phyloP scores from a whole-genome alignment of 805 yeast genomes.

The Candida tibetensis region DNA sequence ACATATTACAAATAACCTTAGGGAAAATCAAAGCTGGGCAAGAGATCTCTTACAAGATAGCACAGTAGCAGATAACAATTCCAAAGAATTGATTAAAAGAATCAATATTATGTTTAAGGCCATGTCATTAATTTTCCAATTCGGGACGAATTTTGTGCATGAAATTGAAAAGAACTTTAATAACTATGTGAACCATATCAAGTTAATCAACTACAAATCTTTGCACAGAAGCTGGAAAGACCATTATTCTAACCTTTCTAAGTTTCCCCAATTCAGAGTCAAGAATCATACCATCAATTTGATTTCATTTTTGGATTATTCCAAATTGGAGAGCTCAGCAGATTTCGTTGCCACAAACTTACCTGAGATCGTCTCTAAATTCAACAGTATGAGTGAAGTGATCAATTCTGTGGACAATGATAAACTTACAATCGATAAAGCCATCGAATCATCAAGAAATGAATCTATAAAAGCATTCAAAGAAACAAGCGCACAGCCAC shows the following conservation, averaged over 20 bases:
- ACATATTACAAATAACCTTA: constrained; percentile 21
- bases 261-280: constrained; percentile 36
- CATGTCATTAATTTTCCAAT: constrained; percentile 47
- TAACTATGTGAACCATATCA: constrained; percentile 35
- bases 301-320: constrained; percentile 29
- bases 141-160: constrained; percentile 45
- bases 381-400: constrained; percentile 29
- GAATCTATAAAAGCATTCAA: constrained; percentile 32
- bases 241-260: constrained; percentile 33
- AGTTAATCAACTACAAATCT: constrained; percentile 40
- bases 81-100: constrained; percentile 28
- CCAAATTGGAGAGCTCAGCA: constrained; percentile 30
- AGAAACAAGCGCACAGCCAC: constrained; percentile 11
- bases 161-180: constrained; percentile 49
- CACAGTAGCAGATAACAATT: constrained; percentile 26
- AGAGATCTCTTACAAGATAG: constrained; percentile 44
- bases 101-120: constrained; percentile 44
- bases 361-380: constrained; percentile 29
- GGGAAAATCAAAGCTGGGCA: constrained; percentile 52
- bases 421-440: constrained; percentile 35
- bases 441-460: constrained; percentile 40
- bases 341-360: constrained; percentile 22
- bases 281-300: constrained; percentile 27
- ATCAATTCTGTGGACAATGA: constrained; percentile 39
- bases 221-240: constrained; percentile 35